These are phyloP conservation scores for Lactarius deliciosus DNA, from an alignment of 768 basidiomycete genomes.

Conservation along the genomic window DNA sequence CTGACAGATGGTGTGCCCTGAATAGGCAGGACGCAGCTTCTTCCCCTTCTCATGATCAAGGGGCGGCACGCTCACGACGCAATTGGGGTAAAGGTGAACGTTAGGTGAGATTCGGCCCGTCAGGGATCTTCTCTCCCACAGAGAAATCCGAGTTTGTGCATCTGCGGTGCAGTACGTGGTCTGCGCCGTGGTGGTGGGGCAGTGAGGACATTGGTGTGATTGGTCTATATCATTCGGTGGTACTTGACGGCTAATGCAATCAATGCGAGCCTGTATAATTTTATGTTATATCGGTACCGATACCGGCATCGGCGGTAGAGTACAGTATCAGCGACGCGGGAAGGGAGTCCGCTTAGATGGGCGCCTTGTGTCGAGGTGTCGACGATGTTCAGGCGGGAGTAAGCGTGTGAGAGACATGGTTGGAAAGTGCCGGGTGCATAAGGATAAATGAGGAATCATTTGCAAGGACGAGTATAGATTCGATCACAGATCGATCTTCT, in stretches of 20 bases:
- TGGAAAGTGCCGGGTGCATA: neutral
- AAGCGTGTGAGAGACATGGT: neutral
- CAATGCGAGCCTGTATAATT: neutral
- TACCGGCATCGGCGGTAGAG: neutral
- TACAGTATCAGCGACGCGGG: neutral
- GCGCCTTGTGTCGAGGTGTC: neutral
- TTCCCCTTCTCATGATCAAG: conserved; percentile 1
- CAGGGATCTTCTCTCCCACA: neutral
- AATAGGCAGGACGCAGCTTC: neutral
- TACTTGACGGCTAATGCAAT: neutral
- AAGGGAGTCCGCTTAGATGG: neutral
- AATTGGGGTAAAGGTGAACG: neutral
- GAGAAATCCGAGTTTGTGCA: neutral
- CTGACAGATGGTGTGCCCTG: neutral
- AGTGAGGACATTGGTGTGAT: neutral
- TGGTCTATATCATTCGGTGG: neutral
- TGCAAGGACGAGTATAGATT: neutral
- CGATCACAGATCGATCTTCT: conserved; percentile 1
- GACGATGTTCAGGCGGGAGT: neutral
- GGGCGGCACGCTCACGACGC: neutral
- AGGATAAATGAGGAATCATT: neutral
- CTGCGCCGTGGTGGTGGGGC: neutral
- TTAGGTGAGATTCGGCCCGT: neutral
- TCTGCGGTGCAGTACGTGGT: neutral
- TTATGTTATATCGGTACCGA: neutral